phyloP scores from a whole-genome alignment of 768 basidiomycete species.

The Cystobasidium onofrii region DNA sequence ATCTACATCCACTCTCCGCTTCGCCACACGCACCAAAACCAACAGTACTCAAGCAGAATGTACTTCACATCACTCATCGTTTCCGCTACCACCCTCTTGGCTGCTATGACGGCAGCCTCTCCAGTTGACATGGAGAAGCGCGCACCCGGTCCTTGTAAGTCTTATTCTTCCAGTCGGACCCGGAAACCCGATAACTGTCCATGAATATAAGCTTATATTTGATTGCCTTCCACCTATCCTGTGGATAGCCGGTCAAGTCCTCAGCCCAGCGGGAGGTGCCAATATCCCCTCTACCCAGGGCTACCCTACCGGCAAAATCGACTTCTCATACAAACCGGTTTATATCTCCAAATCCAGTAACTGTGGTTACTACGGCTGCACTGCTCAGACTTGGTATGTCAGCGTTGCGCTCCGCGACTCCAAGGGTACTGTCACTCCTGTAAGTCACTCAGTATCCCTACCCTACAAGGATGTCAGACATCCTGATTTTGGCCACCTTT shows the following conservation, averaged over 20 bases:
- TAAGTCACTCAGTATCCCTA: neutral
- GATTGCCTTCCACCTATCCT: no score
- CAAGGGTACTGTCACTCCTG: neutral
- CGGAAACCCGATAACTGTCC: no score
- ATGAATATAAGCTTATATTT: no score
- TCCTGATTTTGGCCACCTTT: no score
- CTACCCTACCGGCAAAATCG: neutral
- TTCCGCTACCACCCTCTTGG: neutral
- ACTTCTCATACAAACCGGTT: neutral
- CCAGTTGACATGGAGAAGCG: neutral
- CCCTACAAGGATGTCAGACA: no score
- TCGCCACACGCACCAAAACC: no score
- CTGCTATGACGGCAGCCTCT: neutral
- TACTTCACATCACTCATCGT: neutral
- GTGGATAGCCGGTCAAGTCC: neutral
- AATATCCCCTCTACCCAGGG: neutral
- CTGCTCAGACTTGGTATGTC: conserved; percentile 12
- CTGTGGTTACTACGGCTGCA: conserved; percentile 3
- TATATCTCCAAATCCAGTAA: neutral
- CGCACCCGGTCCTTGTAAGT: neutral
- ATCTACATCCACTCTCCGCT: no score
- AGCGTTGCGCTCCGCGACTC: neutral
- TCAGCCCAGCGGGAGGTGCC: neutral
- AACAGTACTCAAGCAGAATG: neutral
- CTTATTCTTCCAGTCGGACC: neutral